phyloP scores from a whole-genome alignment of 768 basidiomycete genomes.

The Tylopilus balloui region DNA sequence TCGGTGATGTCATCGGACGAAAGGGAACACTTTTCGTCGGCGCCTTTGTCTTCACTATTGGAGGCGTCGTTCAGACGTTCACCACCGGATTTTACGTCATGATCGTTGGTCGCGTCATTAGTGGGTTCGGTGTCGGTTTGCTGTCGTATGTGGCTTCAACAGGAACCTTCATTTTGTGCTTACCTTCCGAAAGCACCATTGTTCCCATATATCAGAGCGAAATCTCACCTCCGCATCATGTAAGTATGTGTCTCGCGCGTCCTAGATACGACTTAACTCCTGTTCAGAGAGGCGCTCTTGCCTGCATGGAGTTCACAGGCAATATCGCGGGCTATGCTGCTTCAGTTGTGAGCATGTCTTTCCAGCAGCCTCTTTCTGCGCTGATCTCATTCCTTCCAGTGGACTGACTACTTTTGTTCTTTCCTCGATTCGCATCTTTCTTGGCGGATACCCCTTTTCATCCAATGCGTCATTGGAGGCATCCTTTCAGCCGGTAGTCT shows the following conservation, averaged over 20 bases:
- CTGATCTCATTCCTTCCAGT: slow-evolving; percentile 40
- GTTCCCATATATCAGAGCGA: slow-evolving; percentile 95
- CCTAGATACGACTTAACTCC: slow-evolving; percentile 2
- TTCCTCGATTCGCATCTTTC: slow-evolving; percentile 79
- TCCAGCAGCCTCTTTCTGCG: background rate
- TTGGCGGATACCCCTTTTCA: slow-evolving; percentile 88
- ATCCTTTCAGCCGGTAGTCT: slow-evolving; percentile 78
- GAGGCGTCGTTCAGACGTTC: slow-evolving; percentile 83
- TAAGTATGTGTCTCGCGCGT: slow-evolving; percentile 30
- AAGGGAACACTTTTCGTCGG: slow-evolving; percentile 81
- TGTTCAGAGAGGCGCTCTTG: slow-evolving; percentile 76
- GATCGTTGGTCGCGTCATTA: slow-evolving; percentile 77
- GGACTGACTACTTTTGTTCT: slow-evolving; percentile 93
- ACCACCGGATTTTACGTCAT: slow-evolving; percentile 75
- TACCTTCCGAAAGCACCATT: slow-evolving; percentile 58
- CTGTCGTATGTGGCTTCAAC: slow-evolving; percentile 56
- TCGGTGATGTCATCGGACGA: slow-evolving; percentile 84
- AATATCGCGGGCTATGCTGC: slow-evolving; percentile 89
- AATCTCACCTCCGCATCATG: slow-evolving; percentile 89
- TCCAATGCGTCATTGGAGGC: slow-evolving; percentile 83
- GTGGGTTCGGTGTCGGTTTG: slow-evolving; percentile 88
- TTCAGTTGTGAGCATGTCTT: slow-evolving; percentile 63
- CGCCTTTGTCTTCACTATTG: slow-evolving; percentile 78
- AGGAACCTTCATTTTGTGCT: slow-evolving; percentile 1
- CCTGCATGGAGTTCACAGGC: slow-evolving; percentile 93